phyloP scores from a whole-genome alignment of 495 filamentous ascomycete genomes.

The Cudoniella acicularis region DNA sequence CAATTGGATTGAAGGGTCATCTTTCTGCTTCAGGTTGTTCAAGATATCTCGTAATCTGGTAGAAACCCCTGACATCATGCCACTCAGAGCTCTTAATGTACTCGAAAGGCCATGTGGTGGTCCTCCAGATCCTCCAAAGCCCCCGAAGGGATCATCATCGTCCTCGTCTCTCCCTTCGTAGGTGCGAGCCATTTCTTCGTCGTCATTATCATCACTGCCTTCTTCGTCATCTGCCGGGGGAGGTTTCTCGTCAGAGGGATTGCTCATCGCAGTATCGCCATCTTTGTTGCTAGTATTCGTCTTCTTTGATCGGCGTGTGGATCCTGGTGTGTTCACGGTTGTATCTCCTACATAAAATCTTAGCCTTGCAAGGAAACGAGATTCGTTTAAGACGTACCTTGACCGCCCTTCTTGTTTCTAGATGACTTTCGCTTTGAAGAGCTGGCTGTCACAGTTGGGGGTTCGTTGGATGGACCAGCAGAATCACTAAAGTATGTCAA shows the following conservation, averaged over 20 bases:
- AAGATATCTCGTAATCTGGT: slow-evolving; percentile 79
- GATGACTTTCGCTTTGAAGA: slow-evolving; percentile 65
- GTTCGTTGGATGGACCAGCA: slow-evolving; percentile 31
- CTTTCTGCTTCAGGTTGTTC: slow-evolving; percentile 77
- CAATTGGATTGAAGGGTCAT: slow-evolving; percentile 82
- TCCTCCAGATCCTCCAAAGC: slow-evolving; percentile 62
- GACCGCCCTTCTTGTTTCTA: slow-evolving; percentile 54
- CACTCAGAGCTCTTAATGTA: slow-evolving; percentile 80
- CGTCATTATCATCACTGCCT: slow-evolving; percentile 45
- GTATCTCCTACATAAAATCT: slow-evolving; percentile 16
- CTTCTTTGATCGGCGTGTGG: slow-evolving; percentile 24
- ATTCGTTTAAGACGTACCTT: slow-evolving; percentile 31
- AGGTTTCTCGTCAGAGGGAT: slow-evolving; percentile 38
- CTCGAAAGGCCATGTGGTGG: slow-evolving; percentile 66
- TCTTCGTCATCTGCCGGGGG: slow-evolving; percentile 45
- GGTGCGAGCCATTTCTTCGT: slow-evolving; percentile 40
- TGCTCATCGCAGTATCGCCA: slow-evolving; percentile 21
- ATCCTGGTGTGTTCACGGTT: slow-evolving; percentile 17
- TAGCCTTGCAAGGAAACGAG: background rate
- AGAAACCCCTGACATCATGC: slow-evolving; percentile 84
- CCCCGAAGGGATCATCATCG: slow-evolving; percentile 78
- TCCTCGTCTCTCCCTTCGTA: slow-evolving; percentile 49
- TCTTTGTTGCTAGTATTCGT: slow-evolving; percentile 19
- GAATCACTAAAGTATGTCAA: slow-evolving; percentile 27
- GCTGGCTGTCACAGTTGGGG: slow-evolving; percentile 15